Evolutionary conservation across 192 early-diverging fungal genomes (phyloP), one percentile per base, ranked within the genome.

Genomic region (Helicostylum pulchrum): DNA sequence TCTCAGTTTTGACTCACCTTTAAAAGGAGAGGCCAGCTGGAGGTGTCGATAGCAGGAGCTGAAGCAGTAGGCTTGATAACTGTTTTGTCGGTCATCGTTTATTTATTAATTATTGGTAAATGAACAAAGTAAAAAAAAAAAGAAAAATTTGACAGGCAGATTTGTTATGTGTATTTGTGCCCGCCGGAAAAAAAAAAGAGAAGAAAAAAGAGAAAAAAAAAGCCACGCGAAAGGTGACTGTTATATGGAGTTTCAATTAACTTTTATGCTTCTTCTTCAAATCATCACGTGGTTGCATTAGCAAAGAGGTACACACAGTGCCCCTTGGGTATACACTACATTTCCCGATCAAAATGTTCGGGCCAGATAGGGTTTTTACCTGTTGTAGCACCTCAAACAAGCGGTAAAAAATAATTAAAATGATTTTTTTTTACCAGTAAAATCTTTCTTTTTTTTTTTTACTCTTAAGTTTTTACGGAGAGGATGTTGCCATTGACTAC

Each of bases 11-110:
- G 14, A n/a, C 60, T 50, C 53, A 86, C 85, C 84, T 98, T 97
- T 70, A 99, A 80, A 62, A 99, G 82, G 63, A 98, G 85, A 45
- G 97, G 97, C 97, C 97, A 99, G 69, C 89, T 81, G 43, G 93
- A 90, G 21, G 97, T 93, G 73, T 98, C 90, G 54, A 99, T 78
- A 30, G 91, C 72, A 17, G 96, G 85, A 11, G 87, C 89, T 51
- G 81, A 68, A 39, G 80, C 72, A 64, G 85, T 77, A 23, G 97
- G 97, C 81, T 99, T 94, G 77, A 99, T 97, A 50, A 77, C 80
- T 56, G 82, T 78, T 43, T 77, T 77, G 48, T 65, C 68, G 10
- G 65, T 44, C 74, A 70, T 70, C 39, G 51, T 34, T 53, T 55
- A 34, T 15, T 55, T 58, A 57, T 26, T 26, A 26, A 26, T 26